Evolutionary conservation across 2,329 filamentous ascomycete species (phyloP).

Genomic region (Ambrosiella cleistominuta): DNA sequence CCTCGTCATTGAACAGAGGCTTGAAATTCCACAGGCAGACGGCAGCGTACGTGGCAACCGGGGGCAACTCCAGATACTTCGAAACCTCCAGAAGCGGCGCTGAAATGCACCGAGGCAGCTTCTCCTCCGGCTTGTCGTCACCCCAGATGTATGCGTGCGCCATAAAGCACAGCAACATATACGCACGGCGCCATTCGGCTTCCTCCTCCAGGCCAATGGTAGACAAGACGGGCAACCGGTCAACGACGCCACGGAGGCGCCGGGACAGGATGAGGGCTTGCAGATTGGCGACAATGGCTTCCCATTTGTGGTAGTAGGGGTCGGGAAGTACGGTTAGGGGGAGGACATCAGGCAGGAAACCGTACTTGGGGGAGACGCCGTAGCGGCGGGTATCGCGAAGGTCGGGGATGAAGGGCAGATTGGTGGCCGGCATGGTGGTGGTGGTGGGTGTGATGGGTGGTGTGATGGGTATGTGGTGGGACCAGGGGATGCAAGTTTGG

Average conservation of each 20-base stretch:
- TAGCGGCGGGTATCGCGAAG: constrained; percentile 46
- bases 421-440: background rate
- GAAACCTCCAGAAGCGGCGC: constrained; percentile 67
- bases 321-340: constrained; percentile 70
- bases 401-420: constrained; percentile 44
- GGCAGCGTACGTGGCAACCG: constrained; percentile 85
- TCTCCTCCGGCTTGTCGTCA: constrained; percentile 63
- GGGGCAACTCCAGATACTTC: constrained; percentile 63
- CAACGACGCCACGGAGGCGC: constrained; percentile 61
- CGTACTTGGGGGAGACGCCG: constrained; percentile 58
- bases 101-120: constrained; percentile 64
- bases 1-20: constrained; percentile 69
- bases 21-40: constrained; percentile 95
- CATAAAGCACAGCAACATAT: constrained; percentile 78
- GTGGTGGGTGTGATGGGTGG: background rate
- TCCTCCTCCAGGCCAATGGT: constrained; percentile 67
- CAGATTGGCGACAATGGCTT: constrained; percentile 67
- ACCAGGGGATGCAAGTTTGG: background rate
- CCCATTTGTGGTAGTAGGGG: constrained; percentile 90
- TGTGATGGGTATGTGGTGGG: background rate
- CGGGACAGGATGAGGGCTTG: constrained; percentile 75
- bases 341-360: constrained; percentile 70
- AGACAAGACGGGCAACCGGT: constrained; percentile 66
- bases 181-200: constrained; percentile 84
- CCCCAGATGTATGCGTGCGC: constrained; percentile 95